Evolutionary conservation across 345 rosid species (phyloP).

Genomic region (Boechera divaricarpa): DNA sequence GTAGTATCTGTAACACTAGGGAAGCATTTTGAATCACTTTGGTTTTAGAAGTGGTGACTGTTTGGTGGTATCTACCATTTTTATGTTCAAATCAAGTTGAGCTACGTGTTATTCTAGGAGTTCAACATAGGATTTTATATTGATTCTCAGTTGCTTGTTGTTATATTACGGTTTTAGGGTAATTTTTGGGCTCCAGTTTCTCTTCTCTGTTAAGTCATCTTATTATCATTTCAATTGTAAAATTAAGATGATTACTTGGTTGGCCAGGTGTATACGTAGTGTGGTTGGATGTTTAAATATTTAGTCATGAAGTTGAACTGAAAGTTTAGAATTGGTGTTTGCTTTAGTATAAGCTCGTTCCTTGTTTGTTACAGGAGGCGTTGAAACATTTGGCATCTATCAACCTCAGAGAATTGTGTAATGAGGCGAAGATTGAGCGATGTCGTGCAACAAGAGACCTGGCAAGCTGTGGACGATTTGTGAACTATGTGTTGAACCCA

Average conservation of each 20-base stretch:
- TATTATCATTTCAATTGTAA: background rate
- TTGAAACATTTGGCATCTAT: slow-evolving; percentile 76
- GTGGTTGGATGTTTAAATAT: background rate
- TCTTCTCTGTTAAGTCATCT: background rate
- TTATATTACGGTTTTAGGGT: background rate
- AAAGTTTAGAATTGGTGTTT: background rate
- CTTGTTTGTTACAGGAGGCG: slow-evolving; percentile 69
- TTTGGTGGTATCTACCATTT: background rate
- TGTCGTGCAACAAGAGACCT: slow-evolving; percentile 97
- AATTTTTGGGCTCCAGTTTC: background rate
- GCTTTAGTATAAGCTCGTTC: background rate
- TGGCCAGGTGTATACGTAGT: background rate
- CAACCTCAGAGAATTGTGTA: slow-evolving; percentile 73
- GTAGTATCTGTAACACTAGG: background rate
- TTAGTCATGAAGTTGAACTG: background rate
- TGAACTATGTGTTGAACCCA: slow-evolving; percentile 64
- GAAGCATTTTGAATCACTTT: slow-evolving; percentile 8
- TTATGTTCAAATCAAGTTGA: background rate
- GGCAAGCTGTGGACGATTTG: slow-evolving; percentile 84
- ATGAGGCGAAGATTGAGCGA: slow-evolving; percentile 83
- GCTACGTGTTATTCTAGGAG: slow-evolving; percentile 5
- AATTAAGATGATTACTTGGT: background rate
- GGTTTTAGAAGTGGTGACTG: background rate
- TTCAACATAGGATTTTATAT: background rate
- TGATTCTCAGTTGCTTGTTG: background rate